Percentiles rank a stretch among this genome's conserved stretches.
These are phyloP conservation scores for Pelargonium australe DNA, from an alignment of 441 rosid genomes.

Conservation along the genomic window DNA sequence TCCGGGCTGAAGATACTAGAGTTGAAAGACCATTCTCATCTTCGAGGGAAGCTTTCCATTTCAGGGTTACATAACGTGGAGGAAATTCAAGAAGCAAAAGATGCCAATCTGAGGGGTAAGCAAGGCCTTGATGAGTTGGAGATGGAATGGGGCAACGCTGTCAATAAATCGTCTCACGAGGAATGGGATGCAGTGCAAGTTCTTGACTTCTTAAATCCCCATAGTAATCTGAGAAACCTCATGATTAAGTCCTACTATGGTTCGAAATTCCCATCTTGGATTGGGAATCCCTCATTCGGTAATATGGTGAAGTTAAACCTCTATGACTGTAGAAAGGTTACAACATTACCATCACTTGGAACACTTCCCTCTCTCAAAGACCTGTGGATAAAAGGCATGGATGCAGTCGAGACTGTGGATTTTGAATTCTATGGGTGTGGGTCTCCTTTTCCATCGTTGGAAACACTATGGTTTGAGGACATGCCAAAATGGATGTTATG, in stretches of 20 bases:
- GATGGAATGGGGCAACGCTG: conserved; percentile 11
- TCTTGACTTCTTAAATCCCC: conserved; percentile 18
- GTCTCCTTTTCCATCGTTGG: conserved; percentile 17
- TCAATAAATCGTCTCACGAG: background rate
- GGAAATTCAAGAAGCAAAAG: conserved; percentile 18
- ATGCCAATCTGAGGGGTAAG: conserved; percentile 18
- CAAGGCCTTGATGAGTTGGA: conserved; percentile 15
- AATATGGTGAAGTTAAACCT: conserved; percentile 7
- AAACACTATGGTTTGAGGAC: conserved; percentile 15
- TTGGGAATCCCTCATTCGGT: conserved; percentile 21
- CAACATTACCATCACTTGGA: conserved; percentile 27
- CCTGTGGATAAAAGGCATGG: conserved; percentile 14
- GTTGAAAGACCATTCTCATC: conserved; percentile 15
- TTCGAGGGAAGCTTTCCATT: conserved; percentile 19
- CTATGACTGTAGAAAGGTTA: background rate
- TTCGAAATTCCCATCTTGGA: conserved; percentile 21
- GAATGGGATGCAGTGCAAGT: conserved; percentile 9
- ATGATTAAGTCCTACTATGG: conserved; percentile 16
- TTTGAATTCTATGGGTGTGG: conserved; percentile 16
- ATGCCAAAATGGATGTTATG: conserved; percentile 22
- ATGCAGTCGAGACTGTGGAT: conserved; percentile 11
- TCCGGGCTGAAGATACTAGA: conserved; percentile 14
- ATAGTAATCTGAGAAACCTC: conserved; percentile 17
- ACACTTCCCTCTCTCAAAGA: conserved; percentile 21
- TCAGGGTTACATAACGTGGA: conserved; percentile 17